A percentile compares a stretch with the other conserved stretches of the same genome.
phyloP scores from a whole-genome alignment of 805 yeast species.

The Sugiyamaella marilandica region DNA sequence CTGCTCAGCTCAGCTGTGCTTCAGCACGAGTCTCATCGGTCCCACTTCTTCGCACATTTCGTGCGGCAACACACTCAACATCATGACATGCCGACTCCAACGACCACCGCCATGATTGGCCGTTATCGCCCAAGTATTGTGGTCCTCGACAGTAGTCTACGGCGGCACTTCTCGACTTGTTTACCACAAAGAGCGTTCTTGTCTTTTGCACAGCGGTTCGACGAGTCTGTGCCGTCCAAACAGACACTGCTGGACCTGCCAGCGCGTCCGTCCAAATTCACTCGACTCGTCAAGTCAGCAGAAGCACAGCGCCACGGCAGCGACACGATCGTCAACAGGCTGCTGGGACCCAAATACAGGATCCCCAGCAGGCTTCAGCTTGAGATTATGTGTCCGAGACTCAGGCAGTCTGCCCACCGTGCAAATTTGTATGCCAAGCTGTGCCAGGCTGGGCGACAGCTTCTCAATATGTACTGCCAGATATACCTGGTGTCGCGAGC shows the following conservation, averaged over 20 bases:
- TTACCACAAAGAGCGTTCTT: too few species aligned
- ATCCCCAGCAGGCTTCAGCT: constrained; percentile 10
- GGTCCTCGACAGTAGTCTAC: too few species aligned
- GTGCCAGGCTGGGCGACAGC: background rate
- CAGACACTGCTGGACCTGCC: background rate
- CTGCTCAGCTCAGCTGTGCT: background rate
- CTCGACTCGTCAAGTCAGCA: background rate
- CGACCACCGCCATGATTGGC: too few species aligned
- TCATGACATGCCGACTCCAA: background rate
- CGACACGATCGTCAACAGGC: constrained; percentile 4
- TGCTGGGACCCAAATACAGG: constrained; percentile 8
- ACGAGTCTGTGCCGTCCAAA: too few species aligned
- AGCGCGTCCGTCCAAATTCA: background rate
- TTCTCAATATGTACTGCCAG: constrained; percentile 4
- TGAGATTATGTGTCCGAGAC: constrained; percentile 11
- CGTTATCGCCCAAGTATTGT: too few species aligned
- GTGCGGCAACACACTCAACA: background rate
- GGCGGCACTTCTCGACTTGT: too few species aligned
- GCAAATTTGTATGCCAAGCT: constrained; percentile 3
- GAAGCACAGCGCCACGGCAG: constrained; percentile 1
- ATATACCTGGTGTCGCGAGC: constrained; percentile 1
- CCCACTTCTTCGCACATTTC: too few species aligned
- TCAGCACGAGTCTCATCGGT: too few species aligned
- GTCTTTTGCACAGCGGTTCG: too few species aligned
- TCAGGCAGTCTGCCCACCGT: constrained; percentile 4